Evolutionary conservation across 1,139 yeast genomes (phyloP), one percentile per base, ranked within the genome.

Genomic region (Geotrichum carabidarum): DNA sequence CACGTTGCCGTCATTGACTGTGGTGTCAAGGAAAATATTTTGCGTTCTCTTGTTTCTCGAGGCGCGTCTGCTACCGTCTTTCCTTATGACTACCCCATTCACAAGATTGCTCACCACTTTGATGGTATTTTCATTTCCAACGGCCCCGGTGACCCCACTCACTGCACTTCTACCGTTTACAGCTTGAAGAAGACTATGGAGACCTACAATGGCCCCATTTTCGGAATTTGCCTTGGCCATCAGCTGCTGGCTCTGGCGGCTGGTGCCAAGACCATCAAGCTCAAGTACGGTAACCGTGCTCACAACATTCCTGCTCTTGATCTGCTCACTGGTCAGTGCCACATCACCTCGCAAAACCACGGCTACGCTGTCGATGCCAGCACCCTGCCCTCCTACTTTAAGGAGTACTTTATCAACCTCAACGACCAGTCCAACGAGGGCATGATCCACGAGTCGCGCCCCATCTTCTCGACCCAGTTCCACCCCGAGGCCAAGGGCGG

Each of bases 401-500:
- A 79, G 70, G 91, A 89, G 66, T 91, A 84, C 71, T 93, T 93
- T 71, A 80, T 93, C 64, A 93, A 93, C 74, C 78, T 93, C 75
- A 93, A 93, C 70, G 99, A 93, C 72, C 84, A 88, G 71, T 87
- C 96, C 54, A 93, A 93, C 71, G 99, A 93, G 75, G 99, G 99
- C 65, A 90, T 93, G 95, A 85, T 83, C 65, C 98, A 93, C 73
- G 79, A 77, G 60, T 69, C 81, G 44, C 84, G 81, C 69, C 99
- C 99, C 51, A 86, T 91, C 56, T 93, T 91, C 74, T 89, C 97
- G 34, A 89, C 96, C 2, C 99, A 93, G 72, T 93, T 93, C 80
- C 99, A 93, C 70, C 99, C 99, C 48, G 99, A 93, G 73, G 99
- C 99, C 58, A 93, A 91, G 76, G 99, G 99, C 63, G 99, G 99